Evolutionary conservation across 164 flowering plant genomes (phyloP).

Genomic region (Hamamelis virginiana): DNA sequence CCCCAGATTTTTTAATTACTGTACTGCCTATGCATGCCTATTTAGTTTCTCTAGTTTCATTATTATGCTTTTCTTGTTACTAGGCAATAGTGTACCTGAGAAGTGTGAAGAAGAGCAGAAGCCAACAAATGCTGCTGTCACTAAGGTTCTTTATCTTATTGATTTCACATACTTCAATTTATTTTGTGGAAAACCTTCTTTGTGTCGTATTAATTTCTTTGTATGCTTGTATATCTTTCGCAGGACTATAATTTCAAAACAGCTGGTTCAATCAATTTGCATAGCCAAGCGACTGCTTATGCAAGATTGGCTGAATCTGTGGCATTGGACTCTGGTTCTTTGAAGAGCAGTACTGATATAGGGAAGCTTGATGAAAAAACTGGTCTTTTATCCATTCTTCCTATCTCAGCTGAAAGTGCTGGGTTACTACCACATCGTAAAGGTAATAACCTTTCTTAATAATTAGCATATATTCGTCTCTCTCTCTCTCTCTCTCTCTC

Average conservation of each 20-base stretch:
- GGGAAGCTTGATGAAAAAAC: slow-evolving; percentile 37
- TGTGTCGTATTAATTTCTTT: neutral
- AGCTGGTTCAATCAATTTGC: slow-evolving; percentile 38
- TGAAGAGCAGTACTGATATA: slow-evolving; percentile 18
- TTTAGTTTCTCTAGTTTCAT: neutral
- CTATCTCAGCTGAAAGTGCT: slow-evolving; percentile 83
- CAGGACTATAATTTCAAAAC: slow-evolving; percentile 40
- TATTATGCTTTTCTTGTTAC: slow-evolving; percentile 2
- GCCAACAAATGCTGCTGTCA: slow-evolving; percentile 10
- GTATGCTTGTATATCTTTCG: slow-evolving; percentile 9
- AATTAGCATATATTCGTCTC: neutral
- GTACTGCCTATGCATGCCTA: neutral
- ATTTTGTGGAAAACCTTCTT: neutral
- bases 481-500: neutral
- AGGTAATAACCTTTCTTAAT: slow-evolving; percentile 35
- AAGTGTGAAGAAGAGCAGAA: slow-evolving; percentile 23
- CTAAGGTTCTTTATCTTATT: slow-evolving; percentile 23
- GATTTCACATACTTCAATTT: neutral
- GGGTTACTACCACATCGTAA: slow-evolving; percentile 58
- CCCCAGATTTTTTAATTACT: neutral
- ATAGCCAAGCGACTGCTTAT: slow-evolving; percentile 68
- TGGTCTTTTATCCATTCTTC: slow-evolving; percentile 59
- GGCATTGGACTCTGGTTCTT: slow-evolving; percentile 25
- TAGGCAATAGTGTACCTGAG: slow-evolving; percentile 19
- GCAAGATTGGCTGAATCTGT: slow-evolving; percentile 64